phyloP scores from a whole-genome alignment of 2,329 filamentous ascomycete species.

The Diplodia sapinea region DNA sequence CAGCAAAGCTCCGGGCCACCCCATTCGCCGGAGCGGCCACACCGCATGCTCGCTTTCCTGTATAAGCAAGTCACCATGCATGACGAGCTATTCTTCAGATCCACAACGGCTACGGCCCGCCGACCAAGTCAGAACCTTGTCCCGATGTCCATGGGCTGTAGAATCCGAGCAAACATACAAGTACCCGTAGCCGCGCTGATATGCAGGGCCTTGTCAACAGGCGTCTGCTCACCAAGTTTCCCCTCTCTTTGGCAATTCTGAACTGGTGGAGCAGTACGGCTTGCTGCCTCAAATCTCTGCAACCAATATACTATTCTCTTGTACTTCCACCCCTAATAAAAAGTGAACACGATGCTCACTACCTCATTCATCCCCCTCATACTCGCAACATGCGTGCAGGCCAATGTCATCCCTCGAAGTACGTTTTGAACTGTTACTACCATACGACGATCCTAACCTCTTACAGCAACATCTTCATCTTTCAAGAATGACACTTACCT shows the following conservation, averaged over 20 bases:
- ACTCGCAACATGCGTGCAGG: not conserved
- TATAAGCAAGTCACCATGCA: constrained; percentile 16
- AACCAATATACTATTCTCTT: not conserved
- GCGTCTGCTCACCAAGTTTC: not conserved
- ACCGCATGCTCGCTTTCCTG: constrained; percentile 3
- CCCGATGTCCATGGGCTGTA: not conserved
- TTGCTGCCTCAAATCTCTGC: not conserved
- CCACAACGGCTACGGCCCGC: constrained; percentile 16
- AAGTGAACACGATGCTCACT: not conserved
- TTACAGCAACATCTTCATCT: not conserved
- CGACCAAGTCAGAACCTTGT: not conserved
- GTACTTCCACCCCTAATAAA: not conserved
- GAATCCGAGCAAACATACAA: constrained; percentile 7
- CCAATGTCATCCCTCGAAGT: constrained; percentile 1
- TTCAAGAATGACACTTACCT: not conserved
- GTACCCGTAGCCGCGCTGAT: not conserved
- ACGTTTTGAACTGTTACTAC: not conserved
- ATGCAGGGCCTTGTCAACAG: not conserved
- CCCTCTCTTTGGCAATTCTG: not conserved
- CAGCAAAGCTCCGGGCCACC: not conserved
- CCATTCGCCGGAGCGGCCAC: not conserved
- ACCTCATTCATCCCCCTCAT: not conserved
- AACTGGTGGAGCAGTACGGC: not conserved
- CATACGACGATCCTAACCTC: not conserved
- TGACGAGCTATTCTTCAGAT: constrained; percentile 19